Evolutionary conservation across 1,284 basidiomycete genomes (phyloP).

Genomic region (Coniferiporia sulphurascens): DNA sequence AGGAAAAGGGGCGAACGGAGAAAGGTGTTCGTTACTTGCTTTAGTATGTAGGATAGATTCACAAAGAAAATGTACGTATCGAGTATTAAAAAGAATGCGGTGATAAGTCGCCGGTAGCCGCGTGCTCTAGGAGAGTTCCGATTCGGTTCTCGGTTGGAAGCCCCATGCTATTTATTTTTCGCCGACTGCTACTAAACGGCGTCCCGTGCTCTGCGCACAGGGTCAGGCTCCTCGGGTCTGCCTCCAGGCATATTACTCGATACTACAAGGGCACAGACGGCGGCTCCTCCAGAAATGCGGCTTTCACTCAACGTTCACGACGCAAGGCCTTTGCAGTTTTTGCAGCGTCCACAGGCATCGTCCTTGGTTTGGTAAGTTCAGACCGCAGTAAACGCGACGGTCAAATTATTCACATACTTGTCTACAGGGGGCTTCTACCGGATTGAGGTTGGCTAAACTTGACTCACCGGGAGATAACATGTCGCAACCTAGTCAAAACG

Average conservation of each 20-base stretch:
- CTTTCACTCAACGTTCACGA: neutral
- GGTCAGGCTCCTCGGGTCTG: neutral
- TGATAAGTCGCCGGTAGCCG: too few species aligned
- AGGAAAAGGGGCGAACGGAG: constrained; percentile 31
- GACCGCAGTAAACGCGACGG: neutral
- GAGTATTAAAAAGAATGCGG: too few species aligned
- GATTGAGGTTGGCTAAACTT: neutral
- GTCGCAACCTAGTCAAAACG: constrained; percentile 5
- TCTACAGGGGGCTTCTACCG: neutral
- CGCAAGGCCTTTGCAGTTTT: neutral
- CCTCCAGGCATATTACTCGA: neutral
- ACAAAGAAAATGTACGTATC: too few species aligned
- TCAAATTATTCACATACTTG: neutral
- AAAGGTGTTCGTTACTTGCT: constrained; percentile 50
- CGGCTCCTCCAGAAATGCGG: neutral
- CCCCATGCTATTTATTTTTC: constrained; percentile 1
- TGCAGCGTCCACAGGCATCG: neutral
- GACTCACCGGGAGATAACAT: neutral
- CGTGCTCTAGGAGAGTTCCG: too few species aligned
- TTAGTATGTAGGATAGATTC: constrained; percentile 19
- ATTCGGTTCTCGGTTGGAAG: too few species aligned
- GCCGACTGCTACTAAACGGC: neutral
- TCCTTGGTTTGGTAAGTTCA: constrained; percentile 8
- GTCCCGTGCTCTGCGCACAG: neutral
- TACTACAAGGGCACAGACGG: neutral